These are phyloP conservation scores for Umbelopsis vinacea DNA, from an alignment of 192 early-diverging fungal genomes.

Conservation along the genomic window DNA sequence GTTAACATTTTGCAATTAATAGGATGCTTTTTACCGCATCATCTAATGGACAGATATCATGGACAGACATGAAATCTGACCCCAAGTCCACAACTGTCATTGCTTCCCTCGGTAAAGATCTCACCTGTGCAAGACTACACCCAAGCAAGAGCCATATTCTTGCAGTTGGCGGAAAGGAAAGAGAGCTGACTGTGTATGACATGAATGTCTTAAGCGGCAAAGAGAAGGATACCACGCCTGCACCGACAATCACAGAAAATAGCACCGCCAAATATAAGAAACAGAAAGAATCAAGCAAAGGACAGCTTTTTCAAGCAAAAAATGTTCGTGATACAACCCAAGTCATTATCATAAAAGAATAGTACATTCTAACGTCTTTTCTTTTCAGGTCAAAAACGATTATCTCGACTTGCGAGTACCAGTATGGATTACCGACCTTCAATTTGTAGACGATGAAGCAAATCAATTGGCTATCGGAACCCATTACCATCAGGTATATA, in stretches of 20 bases:
- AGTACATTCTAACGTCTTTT: neutral
- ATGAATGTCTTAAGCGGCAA: conserved; percentile 34
- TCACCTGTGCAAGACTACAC: conserved; percentile 74
- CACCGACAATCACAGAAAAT: neutral
- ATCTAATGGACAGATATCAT: conserved; percentile 16
- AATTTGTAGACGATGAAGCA: conserved; percentile 65
- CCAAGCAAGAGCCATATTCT: conserved; percentile 65
- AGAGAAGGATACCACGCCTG: neutral
- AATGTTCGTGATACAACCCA: conserved; percentile 54
- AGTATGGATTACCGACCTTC: conserved; percentile 87
- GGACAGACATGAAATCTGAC: conserved; percentile 25
- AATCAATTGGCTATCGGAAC: conserved; percentile 70
- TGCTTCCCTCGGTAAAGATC: conserved; percentile 40
- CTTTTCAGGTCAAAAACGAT: conserved; percentile 63
- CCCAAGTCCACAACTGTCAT: conserved; percentile 33
- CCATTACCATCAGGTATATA: conserved; percentile 63
- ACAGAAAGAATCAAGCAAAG: conserved; percentile 29
- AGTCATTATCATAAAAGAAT: neutral
- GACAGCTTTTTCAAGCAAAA: conserved; percentile 81
- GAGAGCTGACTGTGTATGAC: conserved; percentile 84
- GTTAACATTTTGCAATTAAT: neutral
- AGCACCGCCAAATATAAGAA: conserved; percentile 33
- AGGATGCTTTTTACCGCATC: conserved; percentile 15
- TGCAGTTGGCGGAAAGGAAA: conserved; percentile 86
- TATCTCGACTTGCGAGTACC: conserved; percentile 80